Conservation (phyloP, 345 rosid species). For the Moricandia moricandioides region DNA sequence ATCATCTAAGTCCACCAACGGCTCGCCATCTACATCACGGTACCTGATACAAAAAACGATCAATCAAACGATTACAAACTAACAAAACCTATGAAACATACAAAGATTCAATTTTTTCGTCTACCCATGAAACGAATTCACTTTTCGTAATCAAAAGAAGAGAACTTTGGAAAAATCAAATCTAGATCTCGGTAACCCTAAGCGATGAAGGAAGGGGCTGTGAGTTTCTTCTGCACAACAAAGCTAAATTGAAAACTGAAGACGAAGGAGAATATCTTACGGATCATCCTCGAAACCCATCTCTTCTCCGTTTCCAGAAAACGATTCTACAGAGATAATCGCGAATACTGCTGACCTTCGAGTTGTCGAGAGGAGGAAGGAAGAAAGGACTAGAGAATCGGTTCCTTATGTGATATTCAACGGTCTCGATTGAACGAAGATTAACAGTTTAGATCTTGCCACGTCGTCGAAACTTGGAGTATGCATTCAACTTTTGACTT, state of each 20-base stretch:
- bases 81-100: neutral
- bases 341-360: conserved; percentile 14
- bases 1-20: conserved; percentile 80
- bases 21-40: conserved; percentile 94
- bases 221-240: neutral
- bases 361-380: neutral
- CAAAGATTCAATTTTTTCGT: neutral
- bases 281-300: conserved; percentile 52
- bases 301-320: neutral
- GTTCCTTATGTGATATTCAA: conserved; percentile 2
- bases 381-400: neutral
- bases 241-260: neutral
- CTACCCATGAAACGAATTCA: neutral
- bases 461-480: conserved; percentile 10
- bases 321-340: conserved; percentile 3
- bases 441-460: conserved; percentile 18
- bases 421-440: conserved; percentile 18
- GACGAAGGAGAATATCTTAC: conserved; percentile 22
- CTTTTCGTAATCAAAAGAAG: neutral
- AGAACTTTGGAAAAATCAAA: neutral
- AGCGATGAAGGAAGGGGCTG: neutral
- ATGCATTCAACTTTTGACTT: neutral
- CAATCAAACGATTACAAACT: neutral
- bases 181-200: conserved; percentile 36
- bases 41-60: conserved; percentile 41